Base-by-base conservation (phyloP, 2,329 filamentous ascomycete genomes). In the Sclerotinia subarctica region DNA sequence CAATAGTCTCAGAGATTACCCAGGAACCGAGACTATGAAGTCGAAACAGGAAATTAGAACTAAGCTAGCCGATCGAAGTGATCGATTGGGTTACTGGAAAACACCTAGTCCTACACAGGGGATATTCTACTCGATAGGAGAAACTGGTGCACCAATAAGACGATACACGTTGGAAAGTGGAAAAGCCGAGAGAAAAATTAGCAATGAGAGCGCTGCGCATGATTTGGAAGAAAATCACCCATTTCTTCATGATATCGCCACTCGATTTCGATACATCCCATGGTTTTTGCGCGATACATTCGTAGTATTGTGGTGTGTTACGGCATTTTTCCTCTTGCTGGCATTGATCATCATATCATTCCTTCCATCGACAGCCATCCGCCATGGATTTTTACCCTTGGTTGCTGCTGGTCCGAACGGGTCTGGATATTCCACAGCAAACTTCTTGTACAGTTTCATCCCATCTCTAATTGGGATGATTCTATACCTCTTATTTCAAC, bases 31-130 rank as follows among this genome's bases (percentile, higher is more conserved):
- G 73, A 86, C 87, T 0, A 83, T 87, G 54, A 78, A 79, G 10
- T 80, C 79, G 21, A 81, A 83, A 59, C 75, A 79, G 44, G 82
- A 87, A 46, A 86, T 90, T 74, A 80, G 79, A 73, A 79, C 82
- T 38, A 82, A 82, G 70, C 82, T 86, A 54, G 81, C 79, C 62
- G 85, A 82, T 74, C 86, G 83, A 70, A 86, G 86, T 71, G 88
- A 94, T 73, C 85, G 90, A 56, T 84, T 97, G n/a, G 93, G 94
- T 8, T 96, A 96, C 78, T 97, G 94, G 92, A 86, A 86, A 69
- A 87, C 88, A 35, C 87, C 88, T 24, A 87, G 87, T 67, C 84
- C 85, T 5, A 76, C 79, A 11, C 83, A 82, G 26, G 87, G 88
- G 26, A 82, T 93, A 35, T 96, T 95, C 83, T 93, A 96, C 76